These are phyloP conservation scores for Paecilomyces niveus DNA, from an alignment of 2,329 filamentous ascomycete species.

Conservation along the genomic window DNA sequence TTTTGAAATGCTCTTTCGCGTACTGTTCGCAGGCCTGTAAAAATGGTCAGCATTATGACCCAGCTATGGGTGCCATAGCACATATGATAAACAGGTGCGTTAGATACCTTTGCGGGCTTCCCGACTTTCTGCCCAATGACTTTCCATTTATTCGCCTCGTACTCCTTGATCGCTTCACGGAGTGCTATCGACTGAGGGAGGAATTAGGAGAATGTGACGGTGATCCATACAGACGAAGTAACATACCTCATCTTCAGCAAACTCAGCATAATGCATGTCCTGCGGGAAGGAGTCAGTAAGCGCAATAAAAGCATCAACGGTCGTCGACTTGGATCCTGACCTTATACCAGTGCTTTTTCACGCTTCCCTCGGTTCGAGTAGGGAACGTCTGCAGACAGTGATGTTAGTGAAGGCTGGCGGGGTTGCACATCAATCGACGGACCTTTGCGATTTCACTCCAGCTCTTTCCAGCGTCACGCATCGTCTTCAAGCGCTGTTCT, in stretches of 20 bases:
- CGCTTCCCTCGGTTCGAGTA: slow-evolving; percentile 86
- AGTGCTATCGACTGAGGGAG: slow-evolving; percentile 44
- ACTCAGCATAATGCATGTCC: slow-evolving; percentile 99
- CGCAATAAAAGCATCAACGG: background rate
- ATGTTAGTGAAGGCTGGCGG: background rate
- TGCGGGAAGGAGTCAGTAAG: slow-evolving; percentile 32
- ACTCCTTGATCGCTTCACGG: slow-evolving; percentile 93
- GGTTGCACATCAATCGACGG: slow-evolving; percentile 15
- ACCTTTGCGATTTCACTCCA: slow-evolving; percentile 99
- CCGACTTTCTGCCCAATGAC: slow-evolving; percentile 92
- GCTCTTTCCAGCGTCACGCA: slow-evolving; percentile 86
- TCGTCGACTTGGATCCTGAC: slow-evolving; percentile 39
- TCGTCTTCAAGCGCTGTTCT: slow-evolving; percentile 83
- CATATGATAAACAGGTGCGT: background rate
- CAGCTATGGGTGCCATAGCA: background rate
- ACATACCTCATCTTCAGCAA: slow-evolving; percentile 87
- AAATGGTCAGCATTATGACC: slow-evolving; percentile 13
- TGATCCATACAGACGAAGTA: slow-evolving; percentile 14
- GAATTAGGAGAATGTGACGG: background rate
- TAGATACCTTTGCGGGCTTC: slow-evolving; percentile 83
- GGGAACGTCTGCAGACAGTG: slow-evolving; percentile 66
- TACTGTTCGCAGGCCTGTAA: slow-evolving; percentile 77
- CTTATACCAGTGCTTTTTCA: slow-evolving; percentile 99
- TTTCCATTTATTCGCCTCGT: slow-evolving; percentile 99
- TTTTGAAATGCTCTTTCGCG: slow-evolving; percentile 83